These are phyloP conservation scores for Eimeria praecox DNA, from an alignment of 169 alveolate species.

Conservation along the genomic window DNA sequence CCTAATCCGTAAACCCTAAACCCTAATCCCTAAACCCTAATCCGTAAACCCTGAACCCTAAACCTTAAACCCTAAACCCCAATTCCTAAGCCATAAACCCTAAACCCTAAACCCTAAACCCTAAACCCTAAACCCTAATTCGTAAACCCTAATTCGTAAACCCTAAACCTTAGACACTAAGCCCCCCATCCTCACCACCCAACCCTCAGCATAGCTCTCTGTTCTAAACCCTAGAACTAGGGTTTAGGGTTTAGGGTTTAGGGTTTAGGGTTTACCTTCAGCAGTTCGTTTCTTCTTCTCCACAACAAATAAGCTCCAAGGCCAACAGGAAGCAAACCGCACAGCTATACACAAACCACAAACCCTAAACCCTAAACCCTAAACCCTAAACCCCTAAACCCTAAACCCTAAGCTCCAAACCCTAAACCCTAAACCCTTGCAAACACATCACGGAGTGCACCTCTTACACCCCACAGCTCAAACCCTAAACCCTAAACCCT, in stretches of 20 bases:
- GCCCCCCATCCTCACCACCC: not conserved
- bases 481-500: not conserved
- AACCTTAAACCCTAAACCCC: conserved; percentile 2
- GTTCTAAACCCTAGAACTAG: too few species aligned
- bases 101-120: conserved; percentile 14
- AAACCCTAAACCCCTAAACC: not conserved
- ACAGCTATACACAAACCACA: conserved; percentile 95
- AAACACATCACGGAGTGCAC: too few species aligned
- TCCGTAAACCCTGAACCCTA: conserved; percentile 10
- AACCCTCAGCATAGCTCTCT: too few species aligned
- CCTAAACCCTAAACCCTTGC: conserved; percentile 8
- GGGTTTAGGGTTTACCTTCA: conserved; percentile 87
- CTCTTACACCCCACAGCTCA: too few species aligned
- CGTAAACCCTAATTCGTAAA: not conserved
- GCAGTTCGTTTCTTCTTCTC: conserved; percentile 86
- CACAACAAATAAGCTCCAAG: conserved; percentile 7
- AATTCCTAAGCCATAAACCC: conserved; percentile 8
- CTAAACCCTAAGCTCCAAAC: not conserved
- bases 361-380: conserved; percentile 77
- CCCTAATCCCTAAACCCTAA: too few species aligned
- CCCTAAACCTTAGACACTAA: not conserved
- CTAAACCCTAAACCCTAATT: not conserved
- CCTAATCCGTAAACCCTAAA: too few species aligned
- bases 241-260: conserved; percentile 46
- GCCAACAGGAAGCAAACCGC: conserved; percentile 37